Conservation (phyloP, 768 basidiomycete genomes). For the Lactarius psammicola region DNA sequence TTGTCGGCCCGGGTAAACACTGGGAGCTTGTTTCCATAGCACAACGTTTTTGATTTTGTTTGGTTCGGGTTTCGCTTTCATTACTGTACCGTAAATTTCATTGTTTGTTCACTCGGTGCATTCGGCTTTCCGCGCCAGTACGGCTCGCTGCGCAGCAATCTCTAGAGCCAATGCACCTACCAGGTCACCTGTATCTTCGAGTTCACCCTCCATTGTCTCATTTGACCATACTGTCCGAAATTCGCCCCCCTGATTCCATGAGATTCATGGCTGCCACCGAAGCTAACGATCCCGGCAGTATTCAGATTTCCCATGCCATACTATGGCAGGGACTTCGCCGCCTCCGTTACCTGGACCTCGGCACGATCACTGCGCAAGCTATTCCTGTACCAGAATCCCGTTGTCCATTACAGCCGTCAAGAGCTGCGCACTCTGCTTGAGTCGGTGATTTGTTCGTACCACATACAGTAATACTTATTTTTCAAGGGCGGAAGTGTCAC, state of each 20-base stretch:
- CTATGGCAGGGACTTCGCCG: slow-evolving; percentile 22
- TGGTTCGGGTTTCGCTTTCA: no score
- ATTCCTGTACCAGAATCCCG: background rate
- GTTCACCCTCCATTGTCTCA: slow-evolving; percentile 3
- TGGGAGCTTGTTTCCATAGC: no score
- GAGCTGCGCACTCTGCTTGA: slow-evolving; percentile 1
- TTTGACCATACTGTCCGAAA: background rate
- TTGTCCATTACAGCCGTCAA: slow-evolving; percentile 11
- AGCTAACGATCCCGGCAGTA: background rate
- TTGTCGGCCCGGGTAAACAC: no score
- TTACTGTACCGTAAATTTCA: no score
- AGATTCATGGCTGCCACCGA: no score
- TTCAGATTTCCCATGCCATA: slow-evolving; percentile 7
- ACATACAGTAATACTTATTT: slow-evolving; percentile 22
- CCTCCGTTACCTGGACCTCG: slow-evolving; percentile 2
- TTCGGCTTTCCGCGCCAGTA: no score
- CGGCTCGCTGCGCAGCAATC: no score
- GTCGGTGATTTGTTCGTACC: background rate
- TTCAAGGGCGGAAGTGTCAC: slow-evolving; percentile 21
- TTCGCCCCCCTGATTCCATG: no score
- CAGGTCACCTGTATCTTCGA: background rate
- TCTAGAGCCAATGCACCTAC: background rate
- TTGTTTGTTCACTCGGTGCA: no score
- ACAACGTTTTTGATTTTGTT: no score
- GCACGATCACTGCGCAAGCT: slow-evolving; percentile 17